phyloP scores from a whole-genome alignment of 768 basidiomycete genomes.

The Boletus huronensis region DNA sequence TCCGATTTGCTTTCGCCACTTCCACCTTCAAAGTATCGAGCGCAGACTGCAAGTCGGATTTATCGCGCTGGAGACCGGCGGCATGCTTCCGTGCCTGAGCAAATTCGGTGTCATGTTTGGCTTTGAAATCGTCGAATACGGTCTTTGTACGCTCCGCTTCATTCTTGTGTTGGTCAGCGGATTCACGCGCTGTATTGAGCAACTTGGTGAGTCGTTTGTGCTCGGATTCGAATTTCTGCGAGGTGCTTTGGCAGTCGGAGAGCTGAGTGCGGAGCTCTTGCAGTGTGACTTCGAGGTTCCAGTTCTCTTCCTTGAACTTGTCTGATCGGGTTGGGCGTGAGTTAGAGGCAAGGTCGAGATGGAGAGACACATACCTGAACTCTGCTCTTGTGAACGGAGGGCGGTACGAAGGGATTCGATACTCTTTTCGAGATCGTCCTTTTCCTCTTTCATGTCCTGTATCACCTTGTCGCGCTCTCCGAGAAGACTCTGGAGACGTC shows the following conservation, averaged over 20 bases:
- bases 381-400: slow-evolving; percentile 78
- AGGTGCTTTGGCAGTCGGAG: slow-evolving; percentile 58
- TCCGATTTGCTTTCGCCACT: slow-evolving; percentile 56
- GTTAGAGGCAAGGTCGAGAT: background rate
- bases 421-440: slow-evolving; percentile 79
- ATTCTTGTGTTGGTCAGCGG: slow-evolving; percentile 81
- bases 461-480: slow-evolving; percentile 91
- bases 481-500: slow-evolving; percentile 85
- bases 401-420: slow-evolving; percentile 71
- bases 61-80: slow-evolving; percentile 87
- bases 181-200: slow-evolving; percentile 69
- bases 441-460: slow-evolving; percentile 88
- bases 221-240: slow-evolving; percentile 74
- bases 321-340: slow-evolving; percentile 42
- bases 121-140: slow-evolving; percentile 68
- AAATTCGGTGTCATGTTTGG: slow-evolving; percentile 92
- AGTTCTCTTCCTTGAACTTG: slow-evolving; percentile 97
- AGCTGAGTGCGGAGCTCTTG: slow-evolving; percentile 81
- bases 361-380: slow-evolving; percentile 51
- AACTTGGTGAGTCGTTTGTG: slow-evolving; percentile 75
- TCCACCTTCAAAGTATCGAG: slow-evolving; percentile 78
- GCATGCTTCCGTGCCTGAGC: slow-evolving; percentile 86
- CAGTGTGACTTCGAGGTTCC: slow-evolving; percentile 93
- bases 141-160: slow-evolving; percentile 71
- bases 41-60: slow-evolving; percentile 81